Base-by-base conservation (phyloP, 371 early-diverging fungal genomes). In the Syncephalastrum monosporum region DNA sequence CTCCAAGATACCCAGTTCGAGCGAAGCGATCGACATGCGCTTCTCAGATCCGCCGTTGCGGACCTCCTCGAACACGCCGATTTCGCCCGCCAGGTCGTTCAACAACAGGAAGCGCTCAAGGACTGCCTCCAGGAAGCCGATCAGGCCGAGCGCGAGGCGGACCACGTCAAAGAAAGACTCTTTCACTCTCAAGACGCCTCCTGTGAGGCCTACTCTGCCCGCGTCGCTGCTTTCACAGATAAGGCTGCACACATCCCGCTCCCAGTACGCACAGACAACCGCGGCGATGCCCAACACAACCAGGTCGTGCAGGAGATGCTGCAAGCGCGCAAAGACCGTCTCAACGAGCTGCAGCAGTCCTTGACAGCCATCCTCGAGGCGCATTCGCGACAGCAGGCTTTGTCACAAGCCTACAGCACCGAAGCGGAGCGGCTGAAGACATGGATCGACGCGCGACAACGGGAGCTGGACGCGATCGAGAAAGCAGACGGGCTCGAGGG, bases 371-470 rank as follows among this genome's bases (percentile, higher is more conserved):
- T 70, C 16, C 48, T 71, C 3, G 56, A 73, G 29, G 60, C 71
- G 2, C 50, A 66, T 6, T 69, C 74, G 8, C 68, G 72, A 47
- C 64, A 69, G 14, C 61, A 64, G 17, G 71, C 71, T 23, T 68
- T 71, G 0, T 67, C 69, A 14, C 65, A 64, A n/a, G 57, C 69
- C 7, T 78, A 72, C 12, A 41, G 64, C 23, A 50, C 64, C 1
- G 74, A 78, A 48, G 73, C 69, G 1, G 42, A 46, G 6, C 59
- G 43, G n/a, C 62, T 73, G 14, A 42, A 60, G 12, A 66, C 56
- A 33, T 78, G 78, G 78, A 73, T 75, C 5, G 12, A 42, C 13
- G 33, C 54, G 6, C 53, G 42, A 29, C 19, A 47, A 6, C 52
- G 55, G 24, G 17, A 42, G 42, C 43, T 60, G 15, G 52, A 61